These are phyloP conservation scores for Pythium monospermum DNA, from an alignment of 352 stramenopile species.

Conservation along the genomic window DNA sequence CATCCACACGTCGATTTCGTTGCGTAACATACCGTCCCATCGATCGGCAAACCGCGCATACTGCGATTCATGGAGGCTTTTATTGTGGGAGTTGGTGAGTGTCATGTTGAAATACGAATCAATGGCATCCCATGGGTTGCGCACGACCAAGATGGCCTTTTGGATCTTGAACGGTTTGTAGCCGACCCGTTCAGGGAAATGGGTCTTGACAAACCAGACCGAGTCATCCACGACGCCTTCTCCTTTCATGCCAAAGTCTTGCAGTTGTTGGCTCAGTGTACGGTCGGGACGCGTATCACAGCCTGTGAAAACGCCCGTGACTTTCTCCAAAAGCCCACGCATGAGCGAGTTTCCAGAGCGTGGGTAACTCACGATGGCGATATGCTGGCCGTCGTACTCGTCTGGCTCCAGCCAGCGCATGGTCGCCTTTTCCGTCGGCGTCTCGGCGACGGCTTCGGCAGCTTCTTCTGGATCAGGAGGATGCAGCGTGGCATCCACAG, in stretches of 20 bases:
- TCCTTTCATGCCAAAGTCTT: conserved; percentile 88
- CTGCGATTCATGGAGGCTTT: conserved; percentile 82
- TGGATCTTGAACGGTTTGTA: conserved; percentile 73
- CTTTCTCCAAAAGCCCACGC: conserved; percentile 92
- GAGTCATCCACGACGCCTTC: conserved; percentile 93
- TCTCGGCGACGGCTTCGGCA: conserved; percentile 7
- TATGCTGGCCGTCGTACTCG: conserved; percentile 62
- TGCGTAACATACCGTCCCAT: conserved; percentile 87
- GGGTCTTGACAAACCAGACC: conserved; percentile 97
- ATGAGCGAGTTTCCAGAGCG: conserved; percentile 97
- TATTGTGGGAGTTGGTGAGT: conserved; percentile 92
- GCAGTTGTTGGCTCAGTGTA: conserved; percentile 86
- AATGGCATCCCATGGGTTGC: conserved; percentile 98
- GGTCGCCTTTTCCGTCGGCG: conserved; percentile 1
- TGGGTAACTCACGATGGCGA: conserved; percentile 95
- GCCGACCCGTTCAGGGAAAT: conserved; percentile 96
- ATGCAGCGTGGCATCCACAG: neutral
- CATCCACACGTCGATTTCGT: conserved; percentile 91
- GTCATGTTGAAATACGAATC: conserved; percentile 99
- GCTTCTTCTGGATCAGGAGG: conserved; percentile 12
- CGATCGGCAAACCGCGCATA: conserved; percentile 85
- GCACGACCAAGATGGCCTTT: conserved; percentile 85
- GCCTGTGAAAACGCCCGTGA: conserved; percentile 94
- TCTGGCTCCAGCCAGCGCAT: conserved; percentile 67
- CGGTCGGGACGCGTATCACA: conserved; percentile 95